Percentiles rank a stretch among this genome's conserved stretches.
Evolutionary conservation across 1,284 basidiomycete genomes (phyloP).

Genomic region (Schizophyllum commune): DNA sequence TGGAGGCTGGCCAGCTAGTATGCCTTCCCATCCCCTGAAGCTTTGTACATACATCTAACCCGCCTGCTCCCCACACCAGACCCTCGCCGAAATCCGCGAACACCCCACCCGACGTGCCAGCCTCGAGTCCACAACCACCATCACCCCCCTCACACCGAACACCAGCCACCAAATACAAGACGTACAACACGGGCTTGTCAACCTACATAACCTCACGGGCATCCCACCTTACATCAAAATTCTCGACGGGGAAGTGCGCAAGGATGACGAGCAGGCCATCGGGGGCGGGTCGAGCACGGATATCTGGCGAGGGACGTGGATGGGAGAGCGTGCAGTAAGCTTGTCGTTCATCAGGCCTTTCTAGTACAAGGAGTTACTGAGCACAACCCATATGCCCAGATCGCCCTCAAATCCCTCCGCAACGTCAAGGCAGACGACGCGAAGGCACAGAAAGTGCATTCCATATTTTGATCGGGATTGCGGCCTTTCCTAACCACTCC

Average conservation of each 20-base stretch:
- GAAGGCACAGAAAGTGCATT: background rate
- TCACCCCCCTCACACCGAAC: constrained; percentile 15
- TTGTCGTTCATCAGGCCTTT: too few relatives aligned
- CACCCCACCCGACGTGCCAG: background rate
- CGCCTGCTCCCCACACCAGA: background rate
- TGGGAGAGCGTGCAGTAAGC: constrained; percentile 37
- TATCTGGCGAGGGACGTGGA: constrained; percentile 43
- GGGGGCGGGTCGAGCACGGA: constrained; percentile 44
- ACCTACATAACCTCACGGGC: constrained; percentile 40
- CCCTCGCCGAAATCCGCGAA: background rate
- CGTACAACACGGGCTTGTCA: constrained; percentile 29
- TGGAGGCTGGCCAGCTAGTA: constrained; percentile 44
- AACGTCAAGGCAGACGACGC: background rate
- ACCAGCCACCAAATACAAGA: constrained; percentile 26
- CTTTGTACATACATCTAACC: background rate
- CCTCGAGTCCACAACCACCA: constrained; percentile 10
- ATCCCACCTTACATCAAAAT: constrained; percentile 42
- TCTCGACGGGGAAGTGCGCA: constrained; percentile 41
- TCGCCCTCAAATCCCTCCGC: background rate
- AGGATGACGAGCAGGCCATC: constrained; percentile 26
- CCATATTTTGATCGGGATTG: background rate
- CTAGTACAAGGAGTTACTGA: too few relatives aligned
- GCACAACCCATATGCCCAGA: too few relatives aligned
- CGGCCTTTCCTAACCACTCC: background rate
- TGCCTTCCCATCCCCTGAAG: constrained; percentile 10